These are phyloP conservation scores for Tolypocladium paradoxum DNA, from an alignment of 2,329 filamentous ascomycete species.

Conservation along the genomic window DNA sequence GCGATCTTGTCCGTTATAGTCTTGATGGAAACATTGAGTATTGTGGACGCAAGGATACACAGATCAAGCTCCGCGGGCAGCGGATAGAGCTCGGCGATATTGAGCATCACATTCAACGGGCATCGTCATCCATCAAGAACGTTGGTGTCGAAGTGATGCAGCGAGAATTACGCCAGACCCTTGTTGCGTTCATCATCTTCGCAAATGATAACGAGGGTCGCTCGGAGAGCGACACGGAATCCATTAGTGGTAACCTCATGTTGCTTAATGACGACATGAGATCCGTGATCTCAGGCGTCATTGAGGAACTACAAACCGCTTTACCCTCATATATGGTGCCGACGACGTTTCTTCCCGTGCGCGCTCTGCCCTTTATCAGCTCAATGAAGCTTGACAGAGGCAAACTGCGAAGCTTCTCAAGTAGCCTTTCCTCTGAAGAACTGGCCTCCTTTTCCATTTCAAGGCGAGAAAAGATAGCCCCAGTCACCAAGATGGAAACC, in stretches of 20 bases:
- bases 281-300: neutral
- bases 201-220: neutral
- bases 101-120: conserved; percentile 2
- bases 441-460: neutral
- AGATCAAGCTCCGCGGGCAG: conserved; percentile 8
- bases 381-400: neutral
- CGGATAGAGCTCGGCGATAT: conserved; percentile 12
- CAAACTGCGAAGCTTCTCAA: neutral
- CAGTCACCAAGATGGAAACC: neutral
- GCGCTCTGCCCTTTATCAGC: neutral
- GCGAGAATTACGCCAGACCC: neutral
- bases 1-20: conserved; percentile 3
- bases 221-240: too few relatives aligned
- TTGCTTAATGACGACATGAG: neutral
- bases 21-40: neutral
- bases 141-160: neutral
- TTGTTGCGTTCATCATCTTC: neutral
- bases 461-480: neutral
- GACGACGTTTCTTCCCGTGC: neutral
- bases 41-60: neutral
- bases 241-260: too few relatives aligned
- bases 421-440: neutral
- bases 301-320: neutral
- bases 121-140: neutral
- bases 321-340: neutral